Percentiles rank a stretch among this genome's conserved stretches.
phyloP scores from a whole-genome alignment of 2,329 filamentous ascomycete genomes.

The Plenodomus lindquistii region DNA sequence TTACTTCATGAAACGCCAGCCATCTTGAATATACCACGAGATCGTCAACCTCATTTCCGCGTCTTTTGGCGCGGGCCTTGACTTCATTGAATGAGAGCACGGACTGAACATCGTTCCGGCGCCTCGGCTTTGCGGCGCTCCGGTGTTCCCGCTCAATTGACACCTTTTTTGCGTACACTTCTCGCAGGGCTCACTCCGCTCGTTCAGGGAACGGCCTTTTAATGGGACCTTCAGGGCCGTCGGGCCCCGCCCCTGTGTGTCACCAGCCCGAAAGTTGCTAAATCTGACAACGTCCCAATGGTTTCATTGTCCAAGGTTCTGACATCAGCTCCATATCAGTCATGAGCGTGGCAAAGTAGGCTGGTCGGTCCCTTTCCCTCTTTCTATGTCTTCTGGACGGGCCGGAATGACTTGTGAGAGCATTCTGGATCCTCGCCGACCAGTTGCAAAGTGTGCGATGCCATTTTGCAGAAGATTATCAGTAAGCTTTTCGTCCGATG shows the following conservation, averaged over 20 bases:
- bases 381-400: background rate
- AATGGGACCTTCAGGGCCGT: background rate
- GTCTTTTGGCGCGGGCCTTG: background rate
- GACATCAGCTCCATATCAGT: background rate
- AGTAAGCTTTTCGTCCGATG: background rate
- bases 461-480: too few relatives aligned
- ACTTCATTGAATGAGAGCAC: background rate
- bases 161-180: background rate
- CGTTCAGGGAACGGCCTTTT: background rate
- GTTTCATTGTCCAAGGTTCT: background rate
- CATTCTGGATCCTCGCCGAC: background rate
- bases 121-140: background rate
- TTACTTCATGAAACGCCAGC: too few relatives aligned
- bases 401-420: background rate
- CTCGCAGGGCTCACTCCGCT: background rate
- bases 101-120: background rate
- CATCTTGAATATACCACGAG: too few relatives aligned
- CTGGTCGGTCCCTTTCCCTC: background rate
- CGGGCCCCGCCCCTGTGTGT: background rate
- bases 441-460: too few relatives aligned
- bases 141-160: background rate
- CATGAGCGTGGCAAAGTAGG: background rate
- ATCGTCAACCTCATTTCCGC: background rate
- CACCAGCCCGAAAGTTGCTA: background rate
- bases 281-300: background rate